These are phyloP conservation scores for Fusarium nodosum DNA, from an alignment of 2,329 filamentous ascomycete genomes.

Conservation along the genomic window DNA sequence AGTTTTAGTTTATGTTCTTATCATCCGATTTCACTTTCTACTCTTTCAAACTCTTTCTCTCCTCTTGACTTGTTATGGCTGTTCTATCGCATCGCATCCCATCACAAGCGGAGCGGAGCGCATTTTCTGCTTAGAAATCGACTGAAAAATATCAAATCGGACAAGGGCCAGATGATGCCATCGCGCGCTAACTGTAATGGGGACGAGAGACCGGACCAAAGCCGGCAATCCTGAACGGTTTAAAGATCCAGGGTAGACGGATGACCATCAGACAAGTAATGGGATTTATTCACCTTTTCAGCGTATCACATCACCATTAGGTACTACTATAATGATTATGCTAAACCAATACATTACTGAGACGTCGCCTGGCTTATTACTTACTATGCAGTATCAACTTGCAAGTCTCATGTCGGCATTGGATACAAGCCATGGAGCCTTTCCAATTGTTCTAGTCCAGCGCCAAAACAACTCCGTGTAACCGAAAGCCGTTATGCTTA, in stretches of 20 bases:
- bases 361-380: no score
- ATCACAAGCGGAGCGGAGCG: constrained; percentile 24
- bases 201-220: constrained; percentile 7
- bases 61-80: constrained; percentile 30
- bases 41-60: background rate
- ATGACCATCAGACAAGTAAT: background rate
- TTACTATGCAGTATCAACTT: no score
- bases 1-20: background rate
- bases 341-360: background rate
- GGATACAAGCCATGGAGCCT: constrained; percentile 3
- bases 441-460: background rate
- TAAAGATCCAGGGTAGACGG: constrained; percentile 16
- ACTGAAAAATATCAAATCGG: constrained; percentile 36
- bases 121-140: constrained; percentile 50
- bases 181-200: constrained; percentile 43
- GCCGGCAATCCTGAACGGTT: constrained; percentile 12
- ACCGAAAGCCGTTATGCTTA: constrained; percentile 20
- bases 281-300: background rate
- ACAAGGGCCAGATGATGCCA: constrained; percentile 46
- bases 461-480: background rate
- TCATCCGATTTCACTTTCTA: constrained; percentile 1
- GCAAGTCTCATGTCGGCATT: background rate
- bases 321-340: background rate
- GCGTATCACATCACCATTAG: background rate
- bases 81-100: constrained; percentile 6